Evolutionary conservation across 2,329 filamentous ascomycete species (phyloP).

Genomic region (Drechmeria coniospora): DNA sequence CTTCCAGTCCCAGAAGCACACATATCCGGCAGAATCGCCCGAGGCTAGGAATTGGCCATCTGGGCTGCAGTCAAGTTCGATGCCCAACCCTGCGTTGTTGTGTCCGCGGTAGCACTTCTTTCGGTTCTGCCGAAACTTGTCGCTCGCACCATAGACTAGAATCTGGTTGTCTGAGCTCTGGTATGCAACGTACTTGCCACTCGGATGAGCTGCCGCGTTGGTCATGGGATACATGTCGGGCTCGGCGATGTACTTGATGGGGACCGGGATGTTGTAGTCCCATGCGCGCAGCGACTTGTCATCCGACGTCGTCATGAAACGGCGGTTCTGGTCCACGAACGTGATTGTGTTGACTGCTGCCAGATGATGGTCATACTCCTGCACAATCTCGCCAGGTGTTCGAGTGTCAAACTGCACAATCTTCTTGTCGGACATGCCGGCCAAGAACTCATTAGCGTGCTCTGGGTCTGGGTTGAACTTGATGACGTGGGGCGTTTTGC

Average conservation of each 20-base stretch:
- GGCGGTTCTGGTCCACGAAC: slow-evolving; percentile 84
- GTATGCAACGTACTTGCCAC: slow-evolving; percentile 86
- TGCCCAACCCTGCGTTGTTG: slow-evolving; percentile 86
- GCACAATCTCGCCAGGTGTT: slow-evolving; percentile 60
- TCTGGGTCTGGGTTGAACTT: slow-evolving; percentile 76
- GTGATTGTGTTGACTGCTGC: slow-evolving; percentile 97
- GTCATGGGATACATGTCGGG: slow-evolving; percentile 97
- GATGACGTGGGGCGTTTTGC: slow-evolving; percentile 89
- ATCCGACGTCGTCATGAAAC: slow-evolving; percentile 96
- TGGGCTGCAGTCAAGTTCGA: slow-evolving; percentile 75
- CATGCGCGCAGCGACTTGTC: slow-evolving; percentile 92
- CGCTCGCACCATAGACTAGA: slow-evolving; percentile 82
- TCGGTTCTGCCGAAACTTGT: slow-evolving; percentile 92
- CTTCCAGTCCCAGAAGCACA: slow-evolving; percentile 99
- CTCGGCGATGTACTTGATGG: slow-evolving; percentile 96
- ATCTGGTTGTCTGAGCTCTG: slow-evolving; percentile 94
- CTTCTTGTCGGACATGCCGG: slow-evolving; percentile 97
- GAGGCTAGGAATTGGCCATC: slow-evolving; percentile 84
- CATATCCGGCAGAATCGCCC: slow-evolving; percentile 75
- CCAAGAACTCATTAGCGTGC: slow-evolving; percentile 76
- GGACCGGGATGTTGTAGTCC: slow-evolving; percentile 97
- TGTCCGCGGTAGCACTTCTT: slow-evolving; percentile 96
- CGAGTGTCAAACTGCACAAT: slow-evolving; percentile 94
- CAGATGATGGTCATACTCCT: slow-evolving; percentile 96
- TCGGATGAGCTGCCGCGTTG: slow-evolving; percentile 68